Evolutionary conservation across 2,329 filamentous ascomycete species (phyloP).

Genomic region (Nigrograna mackinnonii): DNA sequence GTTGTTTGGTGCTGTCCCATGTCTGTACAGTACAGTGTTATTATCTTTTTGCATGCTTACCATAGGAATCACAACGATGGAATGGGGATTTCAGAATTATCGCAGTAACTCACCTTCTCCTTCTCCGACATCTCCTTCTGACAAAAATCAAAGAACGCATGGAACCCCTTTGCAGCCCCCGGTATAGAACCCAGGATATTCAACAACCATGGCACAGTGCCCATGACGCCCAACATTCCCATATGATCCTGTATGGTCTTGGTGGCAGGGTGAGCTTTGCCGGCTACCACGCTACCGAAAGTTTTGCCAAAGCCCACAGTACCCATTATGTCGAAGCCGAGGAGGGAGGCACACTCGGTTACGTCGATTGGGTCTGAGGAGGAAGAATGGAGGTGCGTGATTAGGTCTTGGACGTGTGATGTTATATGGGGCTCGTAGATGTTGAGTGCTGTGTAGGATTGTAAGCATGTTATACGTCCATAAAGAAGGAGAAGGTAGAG

Average conservation of each 20-base stretch:
- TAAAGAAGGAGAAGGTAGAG: background rate
- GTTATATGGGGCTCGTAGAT: background rate
- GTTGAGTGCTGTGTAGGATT: background rate
- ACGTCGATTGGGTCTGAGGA: constrained; percentile 7
- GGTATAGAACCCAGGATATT: constrained; percentile 34
- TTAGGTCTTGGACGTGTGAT: background rate
- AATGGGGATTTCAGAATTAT: too few species aligned
- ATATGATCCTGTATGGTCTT: constrained; percentile 32
- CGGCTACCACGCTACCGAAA: constrained; percentile 1
- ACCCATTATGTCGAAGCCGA: constrained; percentile 7
- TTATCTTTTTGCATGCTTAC: too few species aligned
- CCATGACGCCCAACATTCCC: constrained; percentile 4
- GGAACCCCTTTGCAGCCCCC: constrained; percentile 25
- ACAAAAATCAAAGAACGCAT: constrained; percentile 34
- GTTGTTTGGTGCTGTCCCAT: constrained; percentile 26
- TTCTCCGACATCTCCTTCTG: constrained; percentile 32
- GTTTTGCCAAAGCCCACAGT: constrained; percentile 1
- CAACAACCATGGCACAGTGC: constrained; percentile 37
- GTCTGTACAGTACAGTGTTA: constrained; percentile 13
- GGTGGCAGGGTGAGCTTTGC: constrained; percentile 20
- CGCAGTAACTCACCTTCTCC: constrained; percentile 27
- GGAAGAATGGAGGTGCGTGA: background rate
- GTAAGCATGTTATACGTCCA: background rate
- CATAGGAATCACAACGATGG: too few species aligned
- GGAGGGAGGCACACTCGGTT: constrained; percentile 3